Base-by-base conservation (phyloP, 306 rosid genomes). In the Dryas drummondii region DNA sequence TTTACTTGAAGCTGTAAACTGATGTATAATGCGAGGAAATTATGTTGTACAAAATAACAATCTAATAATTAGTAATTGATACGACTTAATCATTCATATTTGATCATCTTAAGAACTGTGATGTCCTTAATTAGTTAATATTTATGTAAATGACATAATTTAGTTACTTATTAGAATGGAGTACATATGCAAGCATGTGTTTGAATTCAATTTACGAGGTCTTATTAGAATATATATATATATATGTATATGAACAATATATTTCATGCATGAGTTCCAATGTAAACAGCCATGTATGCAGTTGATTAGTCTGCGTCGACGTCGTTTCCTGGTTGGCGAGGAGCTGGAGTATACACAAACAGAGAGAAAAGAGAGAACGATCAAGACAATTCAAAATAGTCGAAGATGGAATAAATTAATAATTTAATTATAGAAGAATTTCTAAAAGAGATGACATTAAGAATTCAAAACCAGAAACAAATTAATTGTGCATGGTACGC, bases 161-260 rank as follows among this genome's bases (percentile, higher is more conserved):
- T 32, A 32, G 37, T 32, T 32, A 32, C 37, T 32, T 32, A 32
- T 32, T 32, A 32, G 37, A 32, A 32, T 32, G 37, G 37, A 32
- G 37, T 32, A 5, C 10, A 7, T 47, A 47, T 46, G 17, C 47
- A 19, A 32, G 57, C 82, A 82, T 73, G 85, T 73, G 85, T 72
- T 66, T 73, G 79, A 78, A 73, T n/a, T 53, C 64, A 54, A 70
- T 82, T 78, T 74, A 37, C 82, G 77, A 78, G 80, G 74, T 64
- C 51, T 45, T 60, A 70, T 62, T 49, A 49, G 12, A 52, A 55
- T n/a, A 45, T 66, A 17, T 46, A 47, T 47, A 44, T 12, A 9
- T 45, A 16, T 32, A 2, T 32, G 37, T 32, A 2, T 32, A 32
- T 32, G 37, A 32, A 32, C 2, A 32, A 32, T 32, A 16, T n/a